Evolutionary conservation across 176 grass and related monocot species (phyloP).

Genomic region (Ensete ventricosum): DNA sequence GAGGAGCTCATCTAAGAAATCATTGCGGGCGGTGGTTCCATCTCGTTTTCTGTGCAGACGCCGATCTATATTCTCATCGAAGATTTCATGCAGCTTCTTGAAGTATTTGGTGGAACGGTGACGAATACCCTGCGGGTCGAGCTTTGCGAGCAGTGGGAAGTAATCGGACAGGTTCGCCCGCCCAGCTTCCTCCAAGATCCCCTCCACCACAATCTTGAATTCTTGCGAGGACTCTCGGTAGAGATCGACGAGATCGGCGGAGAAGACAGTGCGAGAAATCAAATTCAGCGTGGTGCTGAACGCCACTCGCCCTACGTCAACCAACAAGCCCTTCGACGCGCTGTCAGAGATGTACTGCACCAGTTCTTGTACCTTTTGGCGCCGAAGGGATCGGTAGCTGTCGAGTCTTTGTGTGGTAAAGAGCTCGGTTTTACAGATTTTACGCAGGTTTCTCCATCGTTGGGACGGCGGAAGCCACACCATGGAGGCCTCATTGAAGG

Average conservation of each 20-base stretch:
- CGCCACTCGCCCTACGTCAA: constrained; percentile 21
- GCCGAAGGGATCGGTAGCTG: constrained; percentile 12
- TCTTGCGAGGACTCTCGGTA: constrained; percentile 25
- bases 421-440: constrained; percentile 14
- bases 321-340: not conserved
- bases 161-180: constrained; percentile 44
- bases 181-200: constrained; percentile 21
- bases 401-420: constrained; percentile 29
- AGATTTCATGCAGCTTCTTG: constrained; percentile 14
- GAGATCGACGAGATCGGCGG: constrained; percentile 30
- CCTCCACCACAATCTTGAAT: constrained; percentile 18
- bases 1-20: constrained; percentile 35
- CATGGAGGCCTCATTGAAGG: constrained; percentile 8
- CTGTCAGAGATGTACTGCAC: constrained; percentile 10
- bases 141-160: constrained; percentile 26
- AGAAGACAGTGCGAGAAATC: constrained; percentile 38
- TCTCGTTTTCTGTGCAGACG: constrained; percentile 1
- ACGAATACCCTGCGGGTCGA: constrained; percentile 42
- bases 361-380: constrained; percentile 18
- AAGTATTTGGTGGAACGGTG: constrained; percentile 1
- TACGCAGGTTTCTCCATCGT: constrained; percentile 24
- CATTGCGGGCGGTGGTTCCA: constrained; percentile 3
- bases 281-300: constrained; percentile 34
- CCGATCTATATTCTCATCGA: constrained; percentile 35
- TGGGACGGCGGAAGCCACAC: constrained; percentile 29